Evolutionary conservation across 768 basidiomycete genomes (phyloP), one percentile per base, ranked within the genome.

Genomic region (Trametes cinnabarina): DNA sequence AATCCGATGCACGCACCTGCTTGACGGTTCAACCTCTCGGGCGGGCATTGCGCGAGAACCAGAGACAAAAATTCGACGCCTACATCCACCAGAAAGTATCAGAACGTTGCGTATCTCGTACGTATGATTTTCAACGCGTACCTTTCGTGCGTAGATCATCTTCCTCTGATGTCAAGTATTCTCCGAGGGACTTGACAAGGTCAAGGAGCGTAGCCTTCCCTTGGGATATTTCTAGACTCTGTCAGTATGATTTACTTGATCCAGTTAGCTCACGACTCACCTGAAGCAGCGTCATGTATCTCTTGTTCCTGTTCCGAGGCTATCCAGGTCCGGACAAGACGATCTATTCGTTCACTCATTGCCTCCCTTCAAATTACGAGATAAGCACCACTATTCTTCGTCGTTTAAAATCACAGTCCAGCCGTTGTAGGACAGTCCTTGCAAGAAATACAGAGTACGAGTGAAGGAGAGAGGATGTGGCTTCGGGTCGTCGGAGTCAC

Each of bases 101-200:
- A 43, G 19, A 47, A 58, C 41, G 15, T 15, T 41, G 32, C 41
- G 23, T 4, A 20, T 14, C 20, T 19, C 53, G 30, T 14, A 12
- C 15, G 25, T 15, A 22, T n/a, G n/a, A 7, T 19, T 2, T 3
- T 25, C 22, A 12, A 23, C 7, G 14, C 35, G 35, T 58, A 92
- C 96, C 96, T 78, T 92, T 92, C 9, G 83, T 82, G 26, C 96
- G 81, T 11, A 88, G 71, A 4, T 78, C 76, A 64, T 88, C 90
- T 53, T 96, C 90, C 56, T 94, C 91, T 2, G 92, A 86, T 0
- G 92, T 95, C 14, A 99, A 76, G 66, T 90, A 94, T 63, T 91
- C 88, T 40, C 92, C 92, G 0, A 97, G 80, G 23, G 86, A 85
- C 68, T 92, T 94, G 34, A 98, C 92, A 20, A 98, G 74, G 60